Percentiles rank a stretch among this genome's conserved stretches.
These are phyloP conservation scores for Gracilaria domingensis DNA, from an alignment of 23 red algal genomes.

Conservation along the genomic window DNA sequence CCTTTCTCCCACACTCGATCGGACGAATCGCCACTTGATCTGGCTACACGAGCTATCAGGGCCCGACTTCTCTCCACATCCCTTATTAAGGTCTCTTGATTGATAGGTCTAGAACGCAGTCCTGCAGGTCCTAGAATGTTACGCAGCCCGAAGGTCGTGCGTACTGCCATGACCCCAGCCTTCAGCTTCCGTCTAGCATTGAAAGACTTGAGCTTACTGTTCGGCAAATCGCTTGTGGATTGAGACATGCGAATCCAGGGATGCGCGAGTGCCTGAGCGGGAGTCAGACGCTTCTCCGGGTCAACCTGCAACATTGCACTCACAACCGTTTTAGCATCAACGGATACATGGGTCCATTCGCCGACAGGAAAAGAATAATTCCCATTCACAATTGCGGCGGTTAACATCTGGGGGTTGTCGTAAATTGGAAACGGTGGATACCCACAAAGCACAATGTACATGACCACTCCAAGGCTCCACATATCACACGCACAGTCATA, in stretches of 20 bases:
- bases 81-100: constrained; percentile 39
- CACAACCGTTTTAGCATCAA: constrained; percentile 78
- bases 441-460: constrained; percentile 87
- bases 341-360: constrained; percentile 86
- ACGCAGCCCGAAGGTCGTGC: constrained; percentile 41
- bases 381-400: constrained; percentile 75
- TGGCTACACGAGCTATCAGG: constrained; percentile 39
- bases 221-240: constrained; percentile 59
- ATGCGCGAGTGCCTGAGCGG: constrained; percentile 79
- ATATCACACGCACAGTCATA: constrained; percentile 91
- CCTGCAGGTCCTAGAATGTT: constrained; percentile 34
- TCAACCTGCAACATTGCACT: constrained; percentile 82
- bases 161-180: constrained; percentile 57
- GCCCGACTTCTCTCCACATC: constrained; percentile 55
- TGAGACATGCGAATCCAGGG: constrained; percentile 73
- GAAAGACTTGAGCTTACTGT: constrained; percentile 60
- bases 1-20: not conserved
- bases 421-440: constrained; percentile 85
- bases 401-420: constrained; percentile 63
- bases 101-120: not conserved
- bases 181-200: constrained; percentile 66
- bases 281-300: constrained; percentile 79
- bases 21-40: not conserved
- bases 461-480: constrained; percentile 91
- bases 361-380: constrained; percentile 82